Base-by-base conservation (phyloP, 2,329 filamentous ascomycete species). In the Colletotrichum godetiae region DNA sequence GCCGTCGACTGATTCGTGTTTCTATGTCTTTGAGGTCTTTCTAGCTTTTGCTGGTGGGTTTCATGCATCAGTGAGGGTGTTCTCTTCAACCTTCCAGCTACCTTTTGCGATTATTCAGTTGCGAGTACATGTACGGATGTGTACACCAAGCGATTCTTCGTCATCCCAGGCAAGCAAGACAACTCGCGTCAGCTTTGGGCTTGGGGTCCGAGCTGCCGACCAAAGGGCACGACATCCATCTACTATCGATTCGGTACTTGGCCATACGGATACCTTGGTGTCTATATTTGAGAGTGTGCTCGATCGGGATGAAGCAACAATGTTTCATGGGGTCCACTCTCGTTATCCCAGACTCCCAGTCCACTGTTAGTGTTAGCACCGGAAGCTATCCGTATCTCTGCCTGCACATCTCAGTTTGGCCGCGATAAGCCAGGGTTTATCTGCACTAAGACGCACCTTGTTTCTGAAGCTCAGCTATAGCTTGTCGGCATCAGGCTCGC, bases 41-140 rank as follows among this genome's bases (percentile, higher is more conserved):
- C 70, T 70, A 70, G 60, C 67, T 71, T 73, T 73, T 37, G 49
- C 52, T 52, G 46, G 67, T 65, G 55, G 71, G 71, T 73, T 73
- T 73, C 71, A 73, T 71, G 61, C 71, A 61, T 27, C 49, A 73
- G 61, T 66, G 67, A 66, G 67, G 71, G 67, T 70, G 71, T 73
- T 73, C 60, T 53, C 55, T 69, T 35, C 46, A 27, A 27, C 61
- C 6, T 49, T 49, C 42, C 19, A 49, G 42, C 42, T 49, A 22
- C 19, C 3, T 4, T 22, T 22, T n/a, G 42, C 15, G 42, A 49
- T 49, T 49, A 49, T 49, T 19, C 42, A 10, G 61, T 35, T 10
- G 8, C 31, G 42, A 27, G 52, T 29, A 24, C 31, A 27, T 22
- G 62, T 42, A 65, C 62, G 33, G 56, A 42, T 33, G 53, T 52